These are phyloP conservation scores for Teratosphaeria gauchensis DNA, from an alignment of 2,329 filamentous ascomycete genomes.

Conservation along the genomic window DNA sequence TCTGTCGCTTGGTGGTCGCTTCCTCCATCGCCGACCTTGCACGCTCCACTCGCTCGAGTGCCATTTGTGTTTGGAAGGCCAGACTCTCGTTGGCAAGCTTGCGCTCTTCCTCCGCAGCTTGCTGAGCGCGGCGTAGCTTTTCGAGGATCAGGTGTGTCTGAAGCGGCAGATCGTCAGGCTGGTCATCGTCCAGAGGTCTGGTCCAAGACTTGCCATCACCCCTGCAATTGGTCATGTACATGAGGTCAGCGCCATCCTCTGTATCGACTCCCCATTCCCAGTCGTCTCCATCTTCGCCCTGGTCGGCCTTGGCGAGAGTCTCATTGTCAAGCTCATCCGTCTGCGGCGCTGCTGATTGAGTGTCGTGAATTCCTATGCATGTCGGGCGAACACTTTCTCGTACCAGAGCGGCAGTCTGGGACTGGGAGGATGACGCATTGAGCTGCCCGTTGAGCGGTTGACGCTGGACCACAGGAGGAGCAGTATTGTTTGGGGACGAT, in stretches of 20 bases:
- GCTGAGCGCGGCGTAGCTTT: background rate
- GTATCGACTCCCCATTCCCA: conserved; percentile 2
- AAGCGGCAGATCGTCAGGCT: background rate
- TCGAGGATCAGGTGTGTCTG: background rate
- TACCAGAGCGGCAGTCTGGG: background rate
- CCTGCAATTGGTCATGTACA: conserved; percentile 4
- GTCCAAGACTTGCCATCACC: background rate
- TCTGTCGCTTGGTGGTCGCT: background rate
- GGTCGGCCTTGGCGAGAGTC: background rate
- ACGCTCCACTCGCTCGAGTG: background rate
- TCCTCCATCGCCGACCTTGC: background rate
- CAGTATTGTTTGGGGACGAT: background rate
- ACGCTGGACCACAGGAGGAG: background rate
- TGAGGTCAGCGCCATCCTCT: conserved; percentile 1
- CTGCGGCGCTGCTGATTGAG: background rate
- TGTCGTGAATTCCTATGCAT: background rate
- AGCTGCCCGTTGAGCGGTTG: background rate
- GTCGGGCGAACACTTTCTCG: background rate
- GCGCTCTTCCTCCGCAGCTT: background rate
- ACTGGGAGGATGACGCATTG: background rate
- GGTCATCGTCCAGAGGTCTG: background rate
- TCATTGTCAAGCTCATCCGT: background rate
- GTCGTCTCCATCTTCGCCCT: background rate
- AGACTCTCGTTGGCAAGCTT: background rate
- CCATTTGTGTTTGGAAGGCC: background rate